Base-by-base conservation (phyloP, 2,329 filamentous ascomycete species). In the Neocucurbitaria cava region DNA sequence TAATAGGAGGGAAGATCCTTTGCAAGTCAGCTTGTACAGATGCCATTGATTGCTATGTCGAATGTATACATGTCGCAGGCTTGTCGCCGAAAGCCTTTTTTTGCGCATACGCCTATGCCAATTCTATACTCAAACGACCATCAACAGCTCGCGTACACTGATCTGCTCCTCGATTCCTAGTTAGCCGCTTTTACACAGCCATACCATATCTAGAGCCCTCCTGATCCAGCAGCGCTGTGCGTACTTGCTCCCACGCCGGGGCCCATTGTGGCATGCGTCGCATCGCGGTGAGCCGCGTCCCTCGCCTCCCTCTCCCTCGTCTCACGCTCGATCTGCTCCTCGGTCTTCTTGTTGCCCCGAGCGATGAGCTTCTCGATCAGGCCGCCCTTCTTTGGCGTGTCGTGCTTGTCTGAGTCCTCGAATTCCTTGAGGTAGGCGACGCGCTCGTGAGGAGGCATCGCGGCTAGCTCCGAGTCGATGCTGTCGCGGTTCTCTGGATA, bases 401-500 rank as follows among this genome's bases (percentile, higher is more conserved):
- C 72, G 23, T 62, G 58, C 51, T 66, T 65, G 56, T 75, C 72
- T 30, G 70, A 71, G 24, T 75, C 68, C 38, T 75, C 72, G 33
- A 71, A 72, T 55, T 75, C 71, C 52, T 70, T 69, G 11, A 74
- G 52, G 49, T 75, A 75, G 28, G 66, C 66, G 26, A 67, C 68
- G 51, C 72, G 70, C 59, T 75, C 72, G 15, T 67, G 62, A 7
- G 70, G 70, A 13, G 65, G 54, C 66, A 74, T 73, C 41, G 61
- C 58, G 11, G 65, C 70, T 21, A 75, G 64, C 52, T 75, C 71
- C 30, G 62, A 65, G 55, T 75, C 72, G 63, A 69, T 61, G 42
- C 64, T 69, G 39, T 63, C 61, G 45, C 72, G 72, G 58, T 64
- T 60, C 8, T 71, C 71, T 73, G 45, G 8, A 15, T n/a, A 10